phyloP scores from a whole-genome alignment of 805 yeast species.

The Naumovozyma dairenensis region DNA sequence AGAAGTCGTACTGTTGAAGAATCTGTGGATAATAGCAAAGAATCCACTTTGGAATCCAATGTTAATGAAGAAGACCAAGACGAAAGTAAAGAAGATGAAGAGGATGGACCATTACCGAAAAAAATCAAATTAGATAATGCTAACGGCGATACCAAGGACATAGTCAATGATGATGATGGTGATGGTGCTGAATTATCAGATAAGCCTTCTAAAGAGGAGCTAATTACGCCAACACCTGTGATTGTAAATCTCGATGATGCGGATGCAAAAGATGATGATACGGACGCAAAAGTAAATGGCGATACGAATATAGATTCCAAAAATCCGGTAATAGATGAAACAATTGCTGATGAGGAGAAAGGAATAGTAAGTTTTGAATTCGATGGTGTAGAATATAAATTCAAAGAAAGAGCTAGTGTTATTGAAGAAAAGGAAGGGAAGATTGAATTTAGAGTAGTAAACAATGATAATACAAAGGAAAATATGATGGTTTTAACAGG shows the following conservation, averaged over 20 bases:
- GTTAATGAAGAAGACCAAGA: no score
- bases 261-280: slow-evolving; percentile 12
- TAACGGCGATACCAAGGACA: slow-evolving; percentile 6
- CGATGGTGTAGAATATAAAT: slow-evolving; percentile 73
- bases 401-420: slow-evolving; percentile 88
- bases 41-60: no score
- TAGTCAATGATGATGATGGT: slow-evolving; percentile 17
- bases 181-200: slow-evolving; percentile 15
- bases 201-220: slow-evolving; percentile 14
- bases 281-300: slow-evolving; percentile 9
- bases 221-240: slow-evolving; percentile 21
- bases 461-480: slow-evolving; percentile 83
- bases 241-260: no score
- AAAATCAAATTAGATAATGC: slow-evolving; percentile 9
- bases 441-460: slow-evolving; percentile 92
- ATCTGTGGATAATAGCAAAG: no score
- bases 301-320: slow-evolving; percentile 1
- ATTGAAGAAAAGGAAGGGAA: slow-evolving; percentile 88
- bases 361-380: slow-evolving; percentile 34
- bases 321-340: slow-evolving; percentile 2
- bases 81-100: background rate
- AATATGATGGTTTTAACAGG: slow-evolving; percentile 90
- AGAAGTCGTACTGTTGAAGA: no score
- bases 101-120: background rate
- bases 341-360: slow-evolving; percentile 5